A percentile compares a stretch with the other conserved stretches of the same genome.
phyloP scores from a whole-genome alignment of 306 rosid genomes.

The Corylus avellana region DNA sequence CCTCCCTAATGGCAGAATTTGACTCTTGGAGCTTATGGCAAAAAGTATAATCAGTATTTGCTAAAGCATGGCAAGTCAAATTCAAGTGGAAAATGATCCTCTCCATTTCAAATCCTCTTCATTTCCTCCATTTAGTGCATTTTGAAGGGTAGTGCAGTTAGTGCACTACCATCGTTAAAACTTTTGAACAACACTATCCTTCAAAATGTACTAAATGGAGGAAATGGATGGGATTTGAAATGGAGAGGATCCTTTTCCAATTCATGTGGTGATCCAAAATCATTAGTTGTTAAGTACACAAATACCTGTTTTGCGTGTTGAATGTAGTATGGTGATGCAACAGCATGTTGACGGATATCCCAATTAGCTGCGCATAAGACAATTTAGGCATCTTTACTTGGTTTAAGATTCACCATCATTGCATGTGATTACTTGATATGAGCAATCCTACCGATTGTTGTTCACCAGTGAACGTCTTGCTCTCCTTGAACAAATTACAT shows the following conservation, averaged over 20 bases:
- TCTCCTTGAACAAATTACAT: background rate
- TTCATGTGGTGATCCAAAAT: background rate
- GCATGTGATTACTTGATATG: background rate
- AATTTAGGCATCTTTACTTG: background rate
- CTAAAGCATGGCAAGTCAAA: background rate
- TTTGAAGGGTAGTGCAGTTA: too few species aligned
- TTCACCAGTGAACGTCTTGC: background rate
- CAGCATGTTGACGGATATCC: background rate
- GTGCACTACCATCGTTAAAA: too few species aligned
- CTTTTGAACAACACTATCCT: too few species aligned
- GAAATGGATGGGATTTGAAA: too few species aligned
- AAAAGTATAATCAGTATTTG: background rate
- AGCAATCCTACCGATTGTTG: background rate
- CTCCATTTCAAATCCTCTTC: too few species aligned
- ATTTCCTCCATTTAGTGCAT: too few species aligned
- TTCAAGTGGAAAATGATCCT: too few species aligned
- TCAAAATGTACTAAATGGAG: too few species aligned
- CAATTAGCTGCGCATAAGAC: background rate
- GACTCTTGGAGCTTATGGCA: conserved; percentile 19
- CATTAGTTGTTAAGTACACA: background rate
- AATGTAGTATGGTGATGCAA: background rate
- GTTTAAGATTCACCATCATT: background rate
- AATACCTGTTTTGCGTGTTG: background rate
- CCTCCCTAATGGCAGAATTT: conserved; percentile 4
- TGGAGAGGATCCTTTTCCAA: too few species aligned